phyloP scores from a whole-genome alignment of 352 stramenopile genomes.

The Peronospora farinosa region DNA sequence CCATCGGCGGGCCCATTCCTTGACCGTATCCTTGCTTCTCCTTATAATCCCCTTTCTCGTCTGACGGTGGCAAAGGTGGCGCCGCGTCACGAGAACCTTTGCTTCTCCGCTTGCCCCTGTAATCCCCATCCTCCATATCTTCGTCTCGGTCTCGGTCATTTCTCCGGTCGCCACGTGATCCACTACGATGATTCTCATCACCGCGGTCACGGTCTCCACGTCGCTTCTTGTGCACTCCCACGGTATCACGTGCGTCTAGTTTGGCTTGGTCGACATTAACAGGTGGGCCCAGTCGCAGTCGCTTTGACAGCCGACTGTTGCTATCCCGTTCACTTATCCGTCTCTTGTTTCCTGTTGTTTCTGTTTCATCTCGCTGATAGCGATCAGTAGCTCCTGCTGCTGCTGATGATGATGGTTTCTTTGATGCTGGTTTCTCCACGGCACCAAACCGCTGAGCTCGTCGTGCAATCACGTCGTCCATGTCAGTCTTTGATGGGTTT shows the following conservation, averaged over 20 bases:
- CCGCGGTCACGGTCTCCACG: conserved; percentile 27
- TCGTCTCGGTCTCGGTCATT: conserved; percentile 23
- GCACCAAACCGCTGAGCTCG: conserved; percentile 74
- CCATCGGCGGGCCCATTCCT: conserved; percentile 39
- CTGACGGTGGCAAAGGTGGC: conserved; percentile 30
- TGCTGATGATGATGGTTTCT: conserved; percentile 21
- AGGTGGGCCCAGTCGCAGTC: conserved; percentile 60
- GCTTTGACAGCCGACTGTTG: conserved; percentile 32
- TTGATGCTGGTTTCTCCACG: conserved; percentile 30
- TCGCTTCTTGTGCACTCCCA: conserved; percentile 55
- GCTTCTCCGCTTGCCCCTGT: conserved; percentile 25
- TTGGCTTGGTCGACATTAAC: conserved; percentile 78
- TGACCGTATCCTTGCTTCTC: conserved; percentile 24
- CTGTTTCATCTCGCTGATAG: conserved; percentile 21
- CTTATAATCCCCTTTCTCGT: conserved; percentile 19
- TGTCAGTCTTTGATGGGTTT: conserved; percentile 34
- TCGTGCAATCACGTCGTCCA: conserved; percentile 52
- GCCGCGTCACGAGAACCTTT: conserved; percentile 18
- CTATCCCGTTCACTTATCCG: conserved; percentile 20
- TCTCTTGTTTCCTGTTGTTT: conserved; percentile 25
- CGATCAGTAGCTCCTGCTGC: conserved; percentile 9
- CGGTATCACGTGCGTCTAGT: conserved; percentile 58
- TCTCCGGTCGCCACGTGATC: conserved; percentile 16
- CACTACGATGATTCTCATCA: conserved; percentile 29
- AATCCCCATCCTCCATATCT: conserved; percentile 23